Evolutionary conservation across 2,329 filamentous ascomycete species (phyloP).

Genomic region (Fusarium sp.): DNA sequence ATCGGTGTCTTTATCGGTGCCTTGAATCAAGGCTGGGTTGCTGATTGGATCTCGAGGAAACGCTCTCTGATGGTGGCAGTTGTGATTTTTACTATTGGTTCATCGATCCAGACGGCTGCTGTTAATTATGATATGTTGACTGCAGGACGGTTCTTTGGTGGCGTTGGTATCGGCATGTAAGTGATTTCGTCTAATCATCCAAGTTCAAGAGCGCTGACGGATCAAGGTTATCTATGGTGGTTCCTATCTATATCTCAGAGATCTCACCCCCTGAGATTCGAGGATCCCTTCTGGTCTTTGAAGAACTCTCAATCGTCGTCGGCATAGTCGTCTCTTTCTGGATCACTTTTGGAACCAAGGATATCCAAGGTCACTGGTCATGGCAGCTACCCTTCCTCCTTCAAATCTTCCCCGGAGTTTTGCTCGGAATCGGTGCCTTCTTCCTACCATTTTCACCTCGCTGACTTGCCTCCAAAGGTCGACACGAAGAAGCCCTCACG

Average conservation of each 20-base stretch:
- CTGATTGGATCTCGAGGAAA: conserved; percentile 15
- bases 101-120: conserved; percentile 57
- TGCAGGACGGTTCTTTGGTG: conserved; percentile 56
- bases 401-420: conserved; percentile 44
- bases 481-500: conserved; percentile 39
- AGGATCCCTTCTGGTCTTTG: conserved; percentile 58
- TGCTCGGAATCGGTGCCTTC: conserved; percentile 41
- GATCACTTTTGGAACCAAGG: conserved; percentile 48
- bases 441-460: conserved; percentile 46
- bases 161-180: conserved; percentile 56
- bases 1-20: too few relatives aligned
- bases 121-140: conserved; percentile 57
- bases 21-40: conserved; percentile 43
- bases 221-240: conserved; percentile 47
- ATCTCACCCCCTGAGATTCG: conserved; percentile 62
- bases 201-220: accelerated
- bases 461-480: conserved; percentile 44
- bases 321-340: conserved; percentile 49
- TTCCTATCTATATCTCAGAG: conserved; percentile 60
- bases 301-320: conserved; percentile 51
- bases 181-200: not conserved
- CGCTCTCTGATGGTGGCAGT: conserved; percentile 46
- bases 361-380: conserved; percentile 42
- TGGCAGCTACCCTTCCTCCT: conserved; percentile 48
- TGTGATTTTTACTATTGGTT: conserved; percentile 55